Evolutionary conservation across 2,329 filamentous ascomycete genomes (phyloP).

Genomic region (Claviceps citrina): DNA sequence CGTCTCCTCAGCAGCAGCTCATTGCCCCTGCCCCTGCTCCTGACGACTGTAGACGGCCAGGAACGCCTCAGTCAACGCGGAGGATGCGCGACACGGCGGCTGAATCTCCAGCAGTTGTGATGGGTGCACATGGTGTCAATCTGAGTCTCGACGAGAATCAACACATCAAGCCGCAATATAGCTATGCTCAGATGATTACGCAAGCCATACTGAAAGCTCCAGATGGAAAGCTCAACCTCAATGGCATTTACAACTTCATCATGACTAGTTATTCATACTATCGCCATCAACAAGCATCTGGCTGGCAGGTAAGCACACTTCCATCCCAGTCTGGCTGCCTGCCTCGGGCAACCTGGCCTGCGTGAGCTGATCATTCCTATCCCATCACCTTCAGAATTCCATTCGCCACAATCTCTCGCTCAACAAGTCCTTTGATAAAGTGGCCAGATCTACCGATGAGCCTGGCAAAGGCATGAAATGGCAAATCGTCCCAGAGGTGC

Average conservation of each 20-base stretch:
- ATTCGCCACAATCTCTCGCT: slow-evolving; percentile 93
- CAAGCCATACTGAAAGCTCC: slow-evolving; percentile 81
- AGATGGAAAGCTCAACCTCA: slow-evolving; percentile 79
- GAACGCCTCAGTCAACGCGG: slow-evolving; percentile 39
- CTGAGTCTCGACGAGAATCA: slow-evolving; percentile 70
- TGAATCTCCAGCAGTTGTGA: slow-evolving; percentile 22
- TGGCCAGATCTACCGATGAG: slow-evolving; percentile 81
- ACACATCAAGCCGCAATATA: slow-evolving; percentile 89
- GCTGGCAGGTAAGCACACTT: slow-evolving; percentile 63
- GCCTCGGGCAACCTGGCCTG: too few species aligned
- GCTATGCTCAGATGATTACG: slow-evolving; percentile 92
- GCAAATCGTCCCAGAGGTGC: slow-evolving; percentile 73
- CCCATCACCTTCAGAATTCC: slow-evolving; percentile 68
- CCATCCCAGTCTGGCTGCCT: too few species aligned
- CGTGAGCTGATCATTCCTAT: background rate
- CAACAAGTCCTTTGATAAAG: slow-evolving; percentile 89
- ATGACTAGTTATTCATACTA: slow-evolving; percentile 88
- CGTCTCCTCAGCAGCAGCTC: slow-evolving; percentile 26
- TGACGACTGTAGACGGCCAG: slow-evolving; percentile 43
- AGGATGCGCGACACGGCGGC: slow-evolving; percentile 10
- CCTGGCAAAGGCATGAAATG: slow-evolving; percentile 99
- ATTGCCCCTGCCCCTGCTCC: slow-evolving; percentile 46
- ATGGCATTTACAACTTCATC: slow-evolving; percentile 89
- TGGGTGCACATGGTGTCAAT: slow-evolving; percentile 44
- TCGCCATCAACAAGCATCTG: slow-evolving; percentile 55